Conservation (phyloP, 2,329 filamentous ascomycete genomes). For the Penicillium occitanis region DNA sequence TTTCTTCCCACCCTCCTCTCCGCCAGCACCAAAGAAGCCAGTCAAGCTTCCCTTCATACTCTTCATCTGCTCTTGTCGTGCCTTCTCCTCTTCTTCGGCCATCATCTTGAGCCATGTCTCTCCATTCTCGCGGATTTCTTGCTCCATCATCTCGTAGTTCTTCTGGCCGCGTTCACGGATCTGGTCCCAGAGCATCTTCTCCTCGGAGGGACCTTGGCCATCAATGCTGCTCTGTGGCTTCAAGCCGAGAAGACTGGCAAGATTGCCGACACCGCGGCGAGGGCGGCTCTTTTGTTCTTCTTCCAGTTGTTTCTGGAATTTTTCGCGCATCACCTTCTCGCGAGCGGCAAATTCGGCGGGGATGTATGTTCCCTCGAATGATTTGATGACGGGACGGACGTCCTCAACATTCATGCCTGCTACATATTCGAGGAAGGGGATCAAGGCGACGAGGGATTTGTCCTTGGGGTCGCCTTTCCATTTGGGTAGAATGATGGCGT, state of each 20-base stretch:
- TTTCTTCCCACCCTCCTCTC: slow-evolving; percentile 25
- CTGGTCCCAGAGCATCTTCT: slow-evolving; percentile 96
- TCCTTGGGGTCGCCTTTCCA: slow-evolving; percentile 85
- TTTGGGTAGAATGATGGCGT: slow-evolving; percentile 85
- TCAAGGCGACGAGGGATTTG: slow-evolving; percentile 80
- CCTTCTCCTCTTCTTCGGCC: slow-evolving; percentile 81
- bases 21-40: slow-evolving; percentile 50
- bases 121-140: slow-evolving; percentile 88
- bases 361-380: slow-evolving; percentile 85
- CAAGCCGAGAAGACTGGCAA: slow-evolving; percentile 74
- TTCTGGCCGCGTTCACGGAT: slow-evolving; percentile 87
- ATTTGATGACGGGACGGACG: slow-evolving; percentile 80
- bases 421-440: slow-evolving; percentile 96
- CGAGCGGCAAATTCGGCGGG: slow-evolving; percentile 85
- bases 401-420: slow-evolving; percentile 90
- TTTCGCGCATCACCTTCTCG: slow-evolving; percentile 79
- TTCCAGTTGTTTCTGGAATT: slow-evolving; percentile 76
- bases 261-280: slow-evolving; percentile 62
- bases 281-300: slow-evolving; percentile 65
- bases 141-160: slow-evolving; percentile 85
- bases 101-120: slow-evolving; percentile 97
- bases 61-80: slow-evolving; percentile 86
- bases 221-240: slow-evolving; percentile 64
- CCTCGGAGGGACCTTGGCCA: slow-evolving; percentile 74
- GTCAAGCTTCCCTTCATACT: slow-evolving; percentile 81